Percentiles rank a stretch among this genome's conserved stretches.
Conservation (phyloP, 495 filamentous ascomycete species). For the Saxophila tyrrhenica region DNA sequence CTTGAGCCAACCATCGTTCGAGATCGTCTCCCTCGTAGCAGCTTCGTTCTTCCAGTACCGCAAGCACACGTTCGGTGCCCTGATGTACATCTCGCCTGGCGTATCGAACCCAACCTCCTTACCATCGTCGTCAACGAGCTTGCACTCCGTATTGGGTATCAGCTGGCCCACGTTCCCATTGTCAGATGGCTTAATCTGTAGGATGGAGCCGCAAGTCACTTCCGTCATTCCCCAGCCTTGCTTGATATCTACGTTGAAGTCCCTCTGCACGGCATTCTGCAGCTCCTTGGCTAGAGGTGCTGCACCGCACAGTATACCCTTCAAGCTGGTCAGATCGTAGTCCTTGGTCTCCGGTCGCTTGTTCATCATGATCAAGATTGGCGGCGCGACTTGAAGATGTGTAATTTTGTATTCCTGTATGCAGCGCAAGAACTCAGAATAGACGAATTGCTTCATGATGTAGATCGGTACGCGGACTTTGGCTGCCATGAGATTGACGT, state of each 20-base stretch:
- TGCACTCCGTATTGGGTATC: slow-evolving; percentile 26
- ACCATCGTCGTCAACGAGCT: slow-evolving; percentile 28
- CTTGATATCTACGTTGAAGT: slow-evolving; percentile 22
- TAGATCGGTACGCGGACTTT: slow-evolving; percentile 25
- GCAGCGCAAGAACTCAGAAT: slow-evolving; percentile 24
- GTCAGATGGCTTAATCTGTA: slow-evolving; percentile 14
- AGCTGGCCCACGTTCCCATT: slow-evolving; percentile 26
- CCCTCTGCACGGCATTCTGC: slow-evolving; percentile 22
- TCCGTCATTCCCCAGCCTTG: slow-evolving; percentile 32
- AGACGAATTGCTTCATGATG: slow-evolving; percentile 29
- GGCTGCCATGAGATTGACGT: slow-evolving; percentile 24
- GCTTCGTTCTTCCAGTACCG: slow-evolving; percentile 28
- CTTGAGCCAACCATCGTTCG: slow-evolving; percentile 26
- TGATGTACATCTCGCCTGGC: slow-evolving; percentile 28
- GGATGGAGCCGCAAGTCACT: slow-evolving; percentile 23
- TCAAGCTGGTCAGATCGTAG: slow-evolving; percentile 29
- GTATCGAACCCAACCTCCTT: slow-evolving; percentile 25
- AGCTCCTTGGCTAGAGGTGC: slow-evolving; percentile 27
- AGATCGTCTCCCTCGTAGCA: slow-evolving; percentile 24
- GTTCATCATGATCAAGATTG: slow-evolving; percentile 29
- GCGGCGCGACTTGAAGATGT: slow-evolving; percentile 27
- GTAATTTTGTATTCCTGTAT: slow-evolving; percentile 27
- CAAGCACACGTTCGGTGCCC: slow-evolving; percentile 26
- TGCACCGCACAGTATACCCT: slow-evolving; percentile 27
- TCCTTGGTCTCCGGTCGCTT: slow-evolving; percentile 29